Evolutionary conservation across 306 rosid genomes (phyloP), one percentile per base, ranked within the genome.

Genomic region (Cucurbita argyrosperma): DNA sequence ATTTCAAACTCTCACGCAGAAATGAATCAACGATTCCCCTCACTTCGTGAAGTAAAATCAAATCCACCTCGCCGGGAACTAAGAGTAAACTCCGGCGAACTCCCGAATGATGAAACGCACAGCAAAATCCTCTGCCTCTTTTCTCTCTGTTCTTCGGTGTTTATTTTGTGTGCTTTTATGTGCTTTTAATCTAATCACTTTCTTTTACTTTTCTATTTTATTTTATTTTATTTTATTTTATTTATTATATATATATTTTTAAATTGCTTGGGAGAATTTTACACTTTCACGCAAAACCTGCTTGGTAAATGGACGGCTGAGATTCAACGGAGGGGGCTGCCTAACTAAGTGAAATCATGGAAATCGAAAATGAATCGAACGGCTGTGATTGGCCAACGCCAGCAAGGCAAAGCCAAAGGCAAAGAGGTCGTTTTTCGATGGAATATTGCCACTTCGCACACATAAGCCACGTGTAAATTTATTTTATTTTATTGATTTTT

Each of bases 381-480:
- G 89, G 82, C 40, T 19, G 8, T 2, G 47, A 26, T 15, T 75
- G 49, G 76, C 7, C 43, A 9, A 26, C 74, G 89, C 87, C 85
- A 77, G 74, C 85, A 43, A 83, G 89, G 87, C 89, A 83, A 76
- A 39, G 8, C 4, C 10, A 11, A 46, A 51, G 49, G 51, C 35
- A 30, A 30, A 30, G 35, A 60, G 30, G 76, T 85, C 81, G 42
- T 75, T 76, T 78, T 85, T 80, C 37, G 55, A 78, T 69, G 68
- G 76, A 76, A 80, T 75, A 66, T 66, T 59, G 82, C 66, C 61
- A 75, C 77, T 73, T 72, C 77, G 76, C 79, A 77, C 67, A 49
- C 46, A 76, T 80, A 65, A 63, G 76, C 78, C 82, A 58, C 81
- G 82, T 69, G 82, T 80, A 69, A 54, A 79, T 79, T 79, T 72